phyloP scores from a whole-genome alignment of 192 early-diverging fungal genomes.

The Spizellomyces punctatus region DNA sequence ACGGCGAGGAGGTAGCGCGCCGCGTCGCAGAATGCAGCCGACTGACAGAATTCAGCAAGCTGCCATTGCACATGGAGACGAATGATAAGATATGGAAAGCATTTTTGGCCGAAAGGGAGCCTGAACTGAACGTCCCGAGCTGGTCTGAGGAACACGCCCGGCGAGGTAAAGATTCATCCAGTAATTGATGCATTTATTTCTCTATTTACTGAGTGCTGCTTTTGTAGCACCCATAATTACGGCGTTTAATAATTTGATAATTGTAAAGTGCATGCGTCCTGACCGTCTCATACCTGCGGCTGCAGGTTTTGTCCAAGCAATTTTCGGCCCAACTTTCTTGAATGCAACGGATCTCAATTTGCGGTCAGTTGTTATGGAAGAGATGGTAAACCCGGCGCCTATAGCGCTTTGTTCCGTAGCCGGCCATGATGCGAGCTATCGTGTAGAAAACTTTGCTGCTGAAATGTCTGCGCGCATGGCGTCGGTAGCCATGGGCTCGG shows the following conservation, averaged over 20 bases:
- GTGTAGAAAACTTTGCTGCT: constrained; percentile 86
- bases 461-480: constrained; percentile 61
- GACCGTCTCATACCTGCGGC: constrained; percentile 84
- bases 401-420: constrained; percentile 90
- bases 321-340: constrained; percentile 65
- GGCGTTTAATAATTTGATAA: constrained; percentile 73
- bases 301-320: constrained; percentile 67
- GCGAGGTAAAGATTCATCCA: background rate
- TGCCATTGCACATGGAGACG: constrained; percentile 34
- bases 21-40: constrained; percentile 16
- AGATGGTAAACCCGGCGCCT: constrained; percentile 74
- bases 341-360: constrained; percentile 67
- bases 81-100: constrained; percentile 39
- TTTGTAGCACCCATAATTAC: constrained; percentile 5
- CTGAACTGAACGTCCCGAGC: constrained; percentile 41
- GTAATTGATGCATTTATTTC: no score
- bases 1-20: constrained; percentile 36
- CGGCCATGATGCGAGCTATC: constrained; percentile 95
- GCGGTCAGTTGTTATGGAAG: constrained; percentile 66
- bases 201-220: constrained; percentile 5
- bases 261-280: constrained; percentile 85
- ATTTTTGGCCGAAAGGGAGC: constrained; percentile 31
- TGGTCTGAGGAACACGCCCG: constrained; percentile 1
- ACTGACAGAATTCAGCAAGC: constrained; percentile 28
- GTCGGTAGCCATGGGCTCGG: constrained; percentile 97